Base-by-base conservation (phyloP, 2,329 filamentous ascomycete genomes). In the Pseudopyrenochaeta lycopersici region DNA sequence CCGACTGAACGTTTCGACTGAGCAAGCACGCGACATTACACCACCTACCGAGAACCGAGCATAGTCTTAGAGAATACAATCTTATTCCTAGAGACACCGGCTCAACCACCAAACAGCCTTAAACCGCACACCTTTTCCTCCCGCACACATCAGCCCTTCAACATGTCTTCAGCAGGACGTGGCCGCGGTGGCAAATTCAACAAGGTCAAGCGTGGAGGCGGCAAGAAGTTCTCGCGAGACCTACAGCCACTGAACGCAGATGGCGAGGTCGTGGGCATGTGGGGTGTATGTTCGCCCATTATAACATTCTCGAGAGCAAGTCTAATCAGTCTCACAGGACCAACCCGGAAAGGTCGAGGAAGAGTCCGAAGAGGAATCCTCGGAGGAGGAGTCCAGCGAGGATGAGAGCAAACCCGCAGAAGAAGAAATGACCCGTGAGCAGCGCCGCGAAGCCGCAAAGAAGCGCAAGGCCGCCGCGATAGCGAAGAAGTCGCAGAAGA, bases 171-270 rank as follows among this genome's bases (percentile, higher is more conserved):
- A 56, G 76, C 77, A 65, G 76, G 77, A 64, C 76, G 92, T 74
- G 92, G 91, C 67, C 90, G 93, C 74, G 92, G 90, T 70, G 92
- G 93, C 78, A 98, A 98, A 81, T 97, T 94, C 78, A 90, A 88
- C 81, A 98, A 97, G 82, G 92, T 90, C 65, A 92, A 91, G 67
- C 86, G 94, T 79, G 94, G 94, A 84, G 93, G 94, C 59, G 95
- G 95, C 72, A 97, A 97, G 80, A 89, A 96, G 73, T 99, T 96
- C 81, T 97, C 93, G 64, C 90, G 92, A 63, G 89, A 97, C 76
- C 87, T 98, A 41, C 88, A 91, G 76, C 93, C 93, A 17, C 80
- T 95, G 70, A 93, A 97, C 71, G 88, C 88, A 65, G 91, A 98
- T 72, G 95, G 94, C 66, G 95, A 95, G 71, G 88, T 91, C 66